Evolutionary conservation across 176 grass and related monocot species (phyloP), one percentile per base, ranked within the genome.

Genomic region (Stipa capillata): DNA sequence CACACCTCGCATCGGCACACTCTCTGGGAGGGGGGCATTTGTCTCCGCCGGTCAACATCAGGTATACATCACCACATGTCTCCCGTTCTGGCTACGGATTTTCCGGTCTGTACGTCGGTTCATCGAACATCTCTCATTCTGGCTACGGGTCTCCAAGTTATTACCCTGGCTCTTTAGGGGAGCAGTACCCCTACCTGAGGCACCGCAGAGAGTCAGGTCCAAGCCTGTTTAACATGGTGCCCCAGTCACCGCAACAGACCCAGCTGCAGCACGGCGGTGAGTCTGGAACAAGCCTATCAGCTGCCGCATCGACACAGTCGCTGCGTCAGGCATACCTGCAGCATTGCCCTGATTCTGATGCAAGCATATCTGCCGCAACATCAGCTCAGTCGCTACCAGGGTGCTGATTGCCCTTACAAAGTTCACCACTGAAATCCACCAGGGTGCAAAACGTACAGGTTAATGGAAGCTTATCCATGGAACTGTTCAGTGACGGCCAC

Each of bases 311-410:
- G 8, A 53, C 76, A 11, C 66, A 63, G 20, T 87, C 72, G 3
- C 74, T 84, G 23, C 2, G 14, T 14, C 85, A 78, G 31, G 79
- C 84, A 5, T 89, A 89, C 82, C 69, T 87, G 33, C 72, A 79
- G 69, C 85, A 89, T 32, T 89, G 67, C 23, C 50, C 54, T 4
- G 85, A 90, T 65, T 92, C 91, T 56, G 85, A 68, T 65, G 52
- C 35, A 44, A 91, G 83, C 35, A 47, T 87, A 39, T 91, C 80
- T 40, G 81, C 67, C 53, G 49, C 85, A 48, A 83, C 61, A 1
- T 91, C 83, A 1, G 65, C 77, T 58, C 90, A 93, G 56, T 98
- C 95, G 1, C 81, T 91, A 20, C 90, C 95, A 25, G 89, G 89
- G 49, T 94, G 85, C 50, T 93, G 83, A 98, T 49, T 71, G 33